Evolutionary conservation across 352 stramenopile genomes (phyloP), one percentile per base, ranked within the genome.

Genomic region (Phytophthora pistaciae): DNA sequence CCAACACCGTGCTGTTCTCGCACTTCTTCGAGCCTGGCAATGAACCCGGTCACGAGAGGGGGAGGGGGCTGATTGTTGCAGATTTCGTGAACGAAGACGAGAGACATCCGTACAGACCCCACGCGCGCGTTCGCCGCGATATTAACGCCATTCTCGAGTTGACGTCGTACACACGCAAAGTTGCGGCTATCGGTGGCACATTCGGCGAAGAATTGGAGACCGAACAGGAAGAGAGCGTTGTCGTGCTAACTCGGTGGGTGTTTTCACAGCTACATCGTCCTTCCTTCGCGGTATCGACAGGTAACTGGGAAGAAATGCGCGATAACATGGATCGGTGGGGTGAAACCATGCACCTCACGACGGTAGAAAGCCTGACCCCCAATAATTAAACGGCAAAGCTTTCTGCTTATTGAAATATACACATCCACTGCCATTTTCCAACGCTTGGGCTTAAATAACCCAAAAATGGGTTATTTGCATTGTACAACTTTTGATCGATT

Each of bases 41-140:
- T 11, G 23, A 62, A 11, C 44, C 44, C 36, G 63, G 60, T 3
- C 67, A 63, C 11, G 60, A 58, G 31, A 65, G 58, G 38, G 74
- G 72, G 16, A 53, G 60, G 7, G 70, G 74, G 8, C 64, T 83
- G 14, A 78, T 83, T 23, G 71, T 76, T 60, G 64, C 72, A 5
- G 75, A 83, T 53, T 83, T 80, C 56, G 75, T 83, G 25, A 60
- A 83, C 38, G 55, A 76, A 40, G 75, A 83, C 21, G 72, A 80
- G 1, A 66, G 65, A 7, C 69, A 83, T 70, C 75, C 72, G n/a
- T 83, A 83, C 20, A 66, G 57, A 36, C 75, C 75, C 0, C 56
- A 56, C 4, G 61, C 71, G 31, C 75, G 72, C 10, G 56, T 83
- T n/a, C 56, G 75, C 29, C 58, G 66, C 11, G 72, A 83, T 66